Conservation (phyloP, 2,329 filamentous ascomycete species). For the Diplodia corticola region DNA sequence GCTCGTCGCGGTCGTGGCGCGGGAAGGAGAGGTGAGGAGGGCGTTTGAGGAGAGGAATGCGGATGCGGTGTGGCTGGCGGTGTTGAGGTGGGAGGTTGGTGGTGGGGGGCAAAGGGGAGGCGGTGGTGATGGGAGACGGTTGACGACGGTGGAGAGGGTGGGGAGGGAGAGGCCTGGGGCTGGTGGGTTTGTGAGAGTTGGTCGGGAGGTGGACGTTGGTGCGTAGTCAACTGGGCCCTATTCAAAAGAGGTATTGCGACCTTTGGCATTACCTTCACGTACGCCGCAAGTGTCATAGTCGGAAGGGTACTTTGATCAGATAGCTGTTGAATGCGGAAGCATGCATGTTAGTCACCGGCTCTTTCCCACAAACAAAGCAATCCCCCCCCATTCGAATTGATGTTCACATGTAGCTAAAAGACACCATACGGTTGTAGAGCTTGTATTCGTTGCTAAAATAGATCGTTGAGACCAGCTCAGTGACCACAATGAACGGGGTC, state of each 20-base stretch:
- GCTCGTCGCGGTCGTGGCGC: slow-evolving; percentile 46
- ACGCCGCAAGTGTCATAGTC: not conserved
- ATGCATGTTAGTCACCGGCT: not conserved
- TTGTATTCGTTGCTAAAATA: not conserved
- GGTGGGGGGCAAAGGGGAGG: not conserved
- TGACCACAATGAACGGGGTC: not conserved
- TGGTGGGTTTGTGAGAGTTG: not conserved
- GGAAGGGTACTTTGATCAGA: not conserved
- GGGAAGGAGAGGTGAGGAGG: slow-evolving; percentile 50
- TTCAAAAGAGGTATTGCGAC: no score
- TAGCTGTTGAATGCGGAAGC: not conserved
- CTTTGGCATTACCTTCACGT: no score
- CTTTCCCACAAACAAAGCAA: not conserved
- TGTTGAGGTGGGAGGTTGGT: not conserved
- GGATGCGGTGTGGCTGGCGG: slow-evolving; percentile 72
- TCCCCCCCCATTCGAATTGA: not conserved
- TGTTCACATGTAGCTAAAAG: not conserved
- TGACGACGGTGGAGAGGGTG: not conserved
- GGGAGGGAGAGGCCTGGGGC: not conserved
- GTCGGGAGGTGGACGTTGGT: not conserved
- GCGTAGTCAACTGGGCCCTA: no score
- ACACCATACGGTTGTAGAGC: not conserved
- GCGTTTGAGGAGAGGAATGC: slow-evolving; percentile 66
- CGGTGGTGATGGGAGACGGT: not conserved
- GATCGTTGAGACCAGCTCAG: not conserved